phyloP scores from a whole-genome alignment of 805 yeast genomes.

The Phaffomyces antillensis region DNA sequence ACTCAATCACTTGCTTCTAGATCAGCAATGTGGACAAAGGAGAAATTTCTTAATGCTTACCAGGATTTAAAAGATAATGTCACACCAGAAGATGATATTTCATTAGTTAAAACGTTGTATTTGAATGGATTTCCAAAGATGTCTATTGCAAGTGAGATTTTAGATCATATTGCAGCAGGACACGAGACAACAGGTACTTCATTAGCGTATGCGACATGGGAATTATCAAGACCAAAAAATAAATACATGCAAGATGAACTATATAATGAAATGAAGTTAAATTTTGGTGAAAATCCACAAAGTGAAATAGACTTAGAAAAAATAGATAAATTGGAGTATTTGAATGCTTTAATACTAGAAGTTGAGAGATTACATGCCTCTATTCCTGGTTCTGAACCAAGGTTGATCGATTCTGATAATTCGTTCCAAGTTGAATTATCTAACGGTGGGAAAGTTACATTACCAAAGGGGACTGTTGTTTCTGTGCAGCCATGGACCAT shows the following conservation, averaged over 20 bases:
- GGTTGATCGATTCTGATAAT: slow-evolving; percentile 33
- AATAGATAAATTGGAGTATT: slow-evolving; percentile 47
- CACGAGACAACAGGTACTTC: slow-evolving; percentile 69
- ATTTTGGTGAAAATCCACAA: slow-evolving; percentile 27
- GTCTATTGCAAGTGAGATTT: slow-evolving; percentile 39
- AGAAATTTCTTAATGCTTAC: slow-evolving; percentile 22
- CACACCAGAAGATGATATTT: slow-evolving; percentile 8
- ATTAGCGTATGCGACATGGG: slow-evolving; percentile 52
- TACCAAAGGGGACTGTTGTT: slow-evolving; percentile 50
- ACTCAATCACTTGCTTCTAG: slow-evolving; percentile 31
- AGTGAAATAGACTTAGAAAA: slow-evolving; percentile 24
- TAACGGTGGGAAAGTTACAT: slow-evolving; percentile 15
- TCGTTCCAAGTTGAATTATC: slow-evolving; percentile 13
- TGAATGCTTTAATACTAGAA: slow-evolving; percentile 59
- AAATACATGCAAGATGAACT: slow-evolving; percentile 39
- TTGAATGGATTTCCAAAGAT: slow-evolving; percentile 19
- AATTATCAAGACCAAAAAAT: slow-evolving; percentile 46
- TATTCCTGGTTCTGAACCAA: slow-evolving; percentile 69
- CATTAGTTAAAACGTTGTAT: slow-evolving; percentile 18
- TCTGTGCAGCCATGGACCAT: slow-evolving; percentile 62
- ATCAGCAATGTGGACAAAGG: slow-evolving; percentile 40
- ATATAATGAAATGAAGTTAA: slow-evolving; percentile 35
- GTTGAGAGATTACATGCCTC: slow-evolving; percentile 57
- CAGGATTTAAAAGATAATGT: slow-evolving; percentile 16
- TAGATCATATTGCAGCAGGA: slow-evolving; percentile 71